Evolutionary conservation across 208 protist genomes (phyloP).

Genomic region (Leishmania braziliensis): DNA sequence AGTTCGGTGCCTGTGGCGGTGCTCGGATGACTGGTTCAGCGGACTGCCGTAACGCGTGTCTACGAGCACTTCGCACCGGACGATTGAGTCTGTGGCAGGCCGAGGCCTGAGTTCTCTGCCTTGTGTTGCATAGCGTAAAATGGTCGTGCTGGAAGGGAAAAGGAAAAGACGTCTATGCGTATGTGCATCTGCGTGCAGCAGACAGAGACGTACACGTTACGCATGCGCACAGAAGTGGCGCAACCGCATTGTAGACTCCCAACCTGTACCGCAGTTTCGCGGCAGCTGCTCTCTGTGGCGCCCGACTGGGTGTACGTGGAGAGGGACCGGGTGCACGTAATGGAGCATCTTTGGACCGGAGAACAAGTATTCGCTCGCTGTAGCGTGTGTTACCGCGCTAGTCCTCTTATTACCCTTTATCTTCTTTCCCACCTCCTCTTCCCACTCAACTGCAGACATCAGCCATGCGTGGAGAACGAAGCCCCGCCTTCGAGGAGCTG

Average conservation of each 20-base stretch:
- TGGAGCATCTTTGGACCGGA: not conserved
- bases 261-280: not conserved
- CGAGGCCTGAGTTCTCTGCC: not conserved
- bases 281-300: not conserved
- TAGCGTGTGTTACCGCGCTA: not conserved
- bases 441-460: not conserved
- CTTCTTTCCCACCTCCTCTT: not conserved
- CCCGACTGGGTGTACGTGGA: not conserved
- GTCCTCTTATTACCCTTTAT: not conserved
- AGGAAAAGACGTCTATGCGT: too few relatives aligned
- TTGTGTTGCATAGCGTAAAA: not conserved
- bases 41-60: too few relatives aligned
- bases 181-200: not conserved
- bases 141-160: not conserved
- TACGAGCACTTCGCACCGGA: too few relatives aligned
- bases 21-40: too few relatives aligned
- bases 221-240: not conserved
- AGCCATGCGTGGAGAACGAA: constrained; percentile 25
- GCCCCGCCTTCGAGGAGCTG: constrained; percentile 59
- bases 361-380: not conserved
- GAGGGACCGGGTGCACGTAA: not conserved
- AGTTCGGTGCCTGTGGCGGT: too few relatives aligned
- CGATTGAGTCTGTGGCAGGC: not conserved
- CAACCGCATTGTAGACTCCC: not conserved
- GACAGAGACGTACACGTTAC: not conserved